These are phyloP conservation scores for Penicillium sp. DNA, from an alignment of 2,329 filamentous ascomycete species.

Conservation along the genomic window DNA sequence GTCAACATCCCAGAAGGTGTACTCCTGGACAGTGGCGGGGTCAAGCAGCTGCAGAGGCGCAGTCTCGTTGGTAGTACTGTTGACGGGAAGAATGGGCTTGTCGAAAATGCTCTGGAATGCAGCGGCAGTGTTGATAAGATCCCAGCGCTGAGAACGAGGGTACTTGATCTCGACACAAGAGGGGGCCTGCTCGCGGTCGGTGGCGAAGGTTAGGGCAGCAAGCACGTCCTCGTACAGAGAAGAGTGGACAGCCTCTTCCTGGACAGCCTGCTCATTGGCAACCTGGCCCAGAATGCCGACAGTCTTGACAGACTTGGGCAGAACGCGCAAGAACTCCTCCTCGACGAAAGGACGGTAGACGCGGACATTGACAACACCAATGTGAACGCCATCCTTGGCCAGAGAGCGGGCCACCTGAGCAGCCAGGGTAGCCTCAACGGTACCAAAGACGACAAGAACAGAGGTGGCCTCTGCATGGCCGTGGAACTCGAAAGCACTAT, in stretches of 20 bases:
- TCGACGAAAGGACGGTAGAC: constrained; percentile 95
- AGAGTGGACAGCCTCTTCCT: constrained; percentile 79
- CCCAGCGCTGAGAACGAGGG: constrained; percentile 70
- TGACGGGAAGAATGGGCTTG: constrained; percentile 42
- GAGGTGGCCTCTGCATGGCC: constrained; percentile 79
- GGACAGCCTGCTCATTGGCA: constrained; percentile 69
- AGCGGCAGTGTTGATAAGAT: constrained; percentile 51
- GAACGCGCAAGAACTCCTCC: constrained; percentile 82
- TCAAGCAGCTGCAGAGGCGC: constrained; percentile 60
- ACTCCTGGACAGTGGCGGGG: constrained; percentile 69
- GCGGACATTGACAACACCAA: constrained; percentile 88
- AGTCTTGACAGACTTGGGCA: constrained; percentile 75
- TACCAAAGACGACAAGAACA: constrained; percentile 91
- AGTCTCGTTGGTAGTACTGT: constrained; percentile 33
- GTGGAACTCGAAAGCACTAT: constrained; percentile 90
- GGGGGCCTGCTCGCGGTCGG: constrained; percentile 65
- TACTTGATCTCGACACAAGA: constrained; percentile 87
- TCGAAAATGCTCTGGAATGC: constrained; percentile 52
- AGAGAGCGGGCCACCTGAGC: constrained; percentile 78
- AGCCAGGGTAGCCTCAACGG: constrained; percentile 83
- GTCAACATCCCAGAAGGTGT: constrained; percentile 92
- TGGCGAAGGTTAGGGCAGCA: constrained; percentile 79
- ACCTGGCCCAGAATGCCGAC: constrained; percentile 92
- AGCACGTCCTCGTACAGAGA: constrained; percentile 89
- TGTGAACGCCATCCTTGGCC: constrained; percentile 71